Percentiles rank a stretch among this genome's conserved stretches.
Conservation (phyloP, 176 grass and related monocot species). For the Tillandsia leiboldiana region DNA sequence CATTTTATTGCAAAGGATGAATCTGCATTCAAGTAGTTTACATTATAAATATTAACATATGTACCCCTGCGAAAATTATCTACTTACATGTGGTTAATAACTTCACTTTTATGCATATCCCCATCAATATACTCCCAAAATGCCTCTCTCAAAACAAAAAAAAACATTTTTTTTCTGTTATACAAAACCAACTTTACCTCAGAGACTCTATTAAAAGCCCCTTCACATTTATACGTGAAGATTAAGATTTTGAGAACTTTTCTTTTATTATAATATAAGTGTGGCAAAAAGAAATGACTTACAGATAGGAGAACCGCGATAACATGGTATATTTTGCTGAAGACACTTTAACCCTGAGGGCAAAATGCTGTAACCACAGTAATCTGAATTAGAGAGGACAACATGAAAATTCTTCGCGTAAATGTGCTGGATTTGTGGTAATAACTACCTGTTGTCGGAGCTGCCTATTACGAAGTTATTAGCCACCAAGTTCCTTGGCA, state of each 20-base stretch:
- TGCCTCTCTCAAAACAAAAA: too few species aligned
- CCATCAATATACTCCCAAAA: too few species aligned
- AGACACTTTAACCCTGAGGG: conserved; percentile 47
- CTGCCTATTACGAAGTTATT: conserved; percentile 53
- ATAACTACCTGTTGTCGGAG: conserved; percentile 52
- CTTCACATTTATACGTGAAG: too few species aligned
- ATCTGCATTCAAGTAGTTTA: conserved; percentile 30
- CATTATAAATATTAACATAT: not conserved
- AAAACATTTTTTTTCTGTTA: too few species aligned
- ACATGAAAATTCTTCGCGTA: not conserved
- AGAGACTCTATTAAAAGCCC: too few species aligned
- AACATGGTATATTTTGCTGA: conserved; percentile 48
- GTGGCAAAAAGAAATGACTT: conserved; percentile 10
- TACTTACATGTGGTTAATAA: not conserved
- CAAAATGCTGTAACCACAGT: conserved; percentile 34
- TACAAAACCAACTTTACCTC: too few species aligned
- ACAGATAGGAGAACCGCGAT: conserved; percentile 45
- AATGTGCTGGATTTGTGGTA: too few species aligned
- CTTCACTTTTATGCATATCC: too few species aligned
- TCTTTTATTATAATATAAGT: not conserved
- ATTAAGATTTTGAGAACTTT: too few species aligned
- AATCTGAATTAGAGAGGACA: not conserved
- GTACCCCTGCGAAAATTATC: not conserved
- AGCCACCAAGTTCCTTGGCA: conserved; percentile 68
- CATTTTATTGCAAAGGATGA: conserved; percentile 55